Percentiles rank a stretch among this genome's conserved stretches.
Conservation (phyloP, 768 basidiomycete genomes). For the Coprinellus aureogranulatus region DNA sequence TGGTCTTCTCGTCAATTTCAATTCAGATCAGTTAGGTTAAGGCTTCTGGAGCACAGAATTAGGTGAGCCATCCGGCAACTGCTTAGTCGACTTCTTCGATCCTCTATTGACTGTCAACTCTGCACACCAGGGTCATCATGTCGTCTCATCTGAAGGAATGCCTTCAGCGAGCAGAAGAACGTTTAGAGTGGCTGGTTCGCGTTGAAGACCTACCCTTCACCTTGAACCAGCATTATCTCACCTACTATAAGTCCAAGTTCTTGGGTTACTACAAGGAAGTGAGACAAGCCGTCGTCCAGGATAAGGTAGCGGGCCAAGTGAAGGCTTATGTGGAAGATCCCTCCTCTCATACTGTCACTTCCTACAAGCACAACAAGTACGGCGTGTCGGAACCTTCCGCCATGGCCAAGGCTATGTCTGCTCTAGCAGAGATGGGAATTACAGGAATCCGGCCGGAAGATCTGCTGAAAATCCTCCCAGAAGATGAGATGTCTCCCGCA, state of each 20-base stretch:
- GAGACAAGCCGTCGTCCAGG: conserved; percentile 30
- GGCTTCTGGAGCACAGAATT: conserved; percentile 49
- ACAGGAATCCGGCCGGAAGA: conserved; percentile 37
- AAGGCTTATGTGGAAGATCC: conserved; percentile 11
- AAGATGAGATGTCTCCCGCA: conserved; percentile 53
- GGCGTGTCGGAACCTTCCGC: neutral
- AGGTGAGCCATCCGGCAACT: conserved; percentile 18
- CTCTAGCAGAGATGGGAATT: conserved; percentile 40
- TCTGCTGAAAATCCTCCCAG: conserved; percentile 47
- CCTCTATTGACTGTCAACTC: no score
- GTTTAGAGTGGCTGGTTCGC: conserved; percentile 46
- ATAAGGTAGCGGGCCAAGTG: conserved; percentile 25
- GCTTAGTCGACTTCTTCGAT: neutral
- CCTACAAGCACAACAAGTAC: neutral
- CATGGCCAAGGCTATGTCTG: conserved; percentile 28
- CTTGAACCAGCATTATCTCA: conserved; percentile 49
- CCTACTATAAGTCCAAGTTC: conserved; percentile 42
- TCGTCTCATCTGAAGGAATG: conserved; percentile 49
- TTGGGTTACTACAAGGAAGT: conserved; percentile 45
- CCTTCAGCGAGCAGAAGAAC: conserved; percentile 33
- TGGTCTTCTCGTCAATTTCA: no score
- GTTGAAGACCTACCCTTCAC: conserved; percentile 53
- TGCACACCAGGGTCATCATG: conserved; percentile 30
- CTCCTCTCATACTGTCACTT: conserved; percentile 9
- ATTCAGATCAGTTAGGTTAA: no score